phyloP scores from a whole-genome alignment of 805 yeast genomes.

The Monosporozyma aerobia region DNA sequence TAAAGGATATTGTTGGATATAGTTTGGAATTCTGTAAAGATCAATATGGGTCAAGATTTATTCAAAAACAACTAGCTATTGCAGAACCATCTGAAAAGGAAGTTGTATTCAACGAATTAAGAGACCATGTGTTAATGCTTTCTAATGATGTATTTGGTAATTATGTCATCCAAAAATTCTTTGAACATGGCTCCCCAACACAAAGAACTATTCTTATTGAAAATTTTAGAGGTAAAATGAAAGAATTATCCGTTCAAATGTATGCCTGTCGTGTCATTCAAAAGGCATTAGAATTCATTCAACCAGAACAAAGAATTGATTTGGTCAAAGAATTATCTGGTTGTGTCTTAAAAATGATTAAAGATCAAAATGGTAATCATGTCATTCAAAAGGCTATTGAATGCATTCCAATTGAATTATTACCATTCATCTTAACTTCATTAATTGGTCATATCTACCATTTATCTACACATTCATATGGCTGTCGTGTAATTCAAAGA shows the following conservation, averaged over 20 bases:
- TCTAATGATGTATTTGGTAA: constrained; percentile 98
- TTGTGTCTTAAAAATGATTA: constrained; percentile 58
- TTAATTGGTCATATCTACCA: constrained; percentile 66
- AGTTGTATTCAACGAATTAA: constrained; percentile 72
- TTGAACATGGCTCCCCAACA: constrained; percentile 67
- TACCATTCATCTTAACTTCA: constrained; percentile 65
- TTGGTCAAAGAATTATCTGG: constrained; percentile 64
- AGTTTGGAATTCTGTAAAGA: constrained; percentile 89
- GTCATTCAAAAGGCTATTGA: constrained; percentile 95
- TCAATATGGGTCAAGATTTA: constrained; percentile 95
- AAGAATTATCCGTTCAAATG: constrained; percentile 80
- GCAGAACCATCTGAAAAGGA: constrained; percentile 67
- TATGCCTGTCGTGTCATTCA: constrained; percentile 98
- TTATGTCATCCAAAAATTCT: constrained; percentile 89
- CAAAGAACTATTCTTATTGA: constrained; percentile 64
- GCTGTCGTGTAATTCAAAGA: constrained; percentile 94
- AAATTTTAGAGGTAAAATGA: constrained; percentile 50
- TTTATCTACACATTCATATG: constrained; percentile 90
- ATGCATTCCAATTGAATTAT: constrained; percentile 58
- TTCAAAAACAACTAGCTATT: constrained; percentile 73
- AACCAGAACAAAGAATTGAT: constrained; percentile 51
- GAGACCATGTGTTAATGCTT: constrained; percentile 62
- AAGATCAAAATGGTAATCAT: constrained; percentile 97
- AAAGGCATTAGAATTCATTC: constrained; percentile 73
- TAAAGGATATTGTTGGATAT: constrained; percentile 74